These are phyloP conservation scores for Ilyonectria mors-panacis DNA, from an alignment of 2,329 filamentous ascomycete genomes.

Conservation along the genomic window DNA sequence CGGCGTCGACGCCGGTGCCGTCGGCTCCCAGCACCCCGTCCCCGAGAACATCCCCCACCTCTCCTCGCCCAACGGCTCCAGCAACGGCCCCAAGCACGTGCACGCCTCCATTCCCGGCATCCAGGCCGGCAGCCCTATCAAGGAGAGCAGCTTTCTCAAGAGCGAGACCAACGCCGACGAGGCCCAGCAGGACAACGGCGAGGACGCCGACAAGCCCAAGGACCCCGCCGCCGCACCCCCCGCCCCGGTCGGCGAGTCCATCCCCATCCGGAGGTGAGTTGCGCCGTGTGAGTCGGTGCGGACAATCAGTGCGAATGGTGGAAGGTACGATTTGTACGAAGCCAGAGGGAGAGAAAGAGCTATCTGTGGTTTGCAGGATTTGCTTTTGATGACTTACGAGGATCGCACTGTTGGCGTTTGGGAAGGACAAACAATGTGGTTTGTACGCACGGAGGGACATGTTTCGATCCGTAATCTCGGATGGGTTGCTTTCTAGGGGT, in stretches of 20 bases:
- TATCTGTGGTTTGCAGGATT: conserved; percentile 40
- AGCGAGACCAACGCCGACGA: conserved; percentile 79
- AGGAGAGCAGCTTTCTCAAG: conserved; percentile 90
- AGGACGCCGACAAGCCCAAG: conserved; percentile 55
- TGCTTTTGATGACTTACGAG: conserved; percentile 49
- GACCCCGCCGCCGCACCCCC: conserved; percentile 49
- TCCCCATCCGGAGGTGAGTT: conserved; percentile 74
- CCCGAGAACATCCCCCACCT: conserved; percentile 96
- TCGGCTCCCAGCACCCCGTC: conserved; percentile 94
- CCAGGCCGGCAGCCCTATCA: conserved; percentile 84
- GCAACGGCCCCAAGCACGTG: conserved; percentile 56
- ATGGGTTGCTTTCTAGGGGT: conserved; percentile 40
- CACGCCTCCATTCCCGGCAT: conserved; percentile 61
- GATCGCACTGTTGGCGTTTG: conserved; percentile 50
- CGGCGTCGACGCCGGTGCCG: conserved; percentile 91
- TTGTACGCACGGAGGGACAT: conserved; percentile 41
- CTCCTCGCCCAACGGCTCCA: conserved; percentile 70
- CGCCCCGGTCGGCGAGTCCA: conserved; percentile 56
- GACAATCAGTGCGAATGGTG: conserved; percentile 24
- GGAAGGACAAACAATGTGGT: conserved; percentile 48
- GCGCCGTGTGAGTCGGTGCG: conserved; percentile 12
- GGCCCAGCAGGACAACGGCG: conserved; percentile 12
- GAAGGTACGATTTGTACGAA: conserved; percentile 36
- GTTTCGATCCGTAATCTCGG: conserved; percentile 43
- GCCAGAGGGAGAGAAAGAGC: conserved; percentile 26